A percentile compares a stretch with the other conserved stretches of the same genome.
phyloP scores from a whole-genome alignment of 176 grass and related monocot species.

The Calamus simplicifolius region DNA sequence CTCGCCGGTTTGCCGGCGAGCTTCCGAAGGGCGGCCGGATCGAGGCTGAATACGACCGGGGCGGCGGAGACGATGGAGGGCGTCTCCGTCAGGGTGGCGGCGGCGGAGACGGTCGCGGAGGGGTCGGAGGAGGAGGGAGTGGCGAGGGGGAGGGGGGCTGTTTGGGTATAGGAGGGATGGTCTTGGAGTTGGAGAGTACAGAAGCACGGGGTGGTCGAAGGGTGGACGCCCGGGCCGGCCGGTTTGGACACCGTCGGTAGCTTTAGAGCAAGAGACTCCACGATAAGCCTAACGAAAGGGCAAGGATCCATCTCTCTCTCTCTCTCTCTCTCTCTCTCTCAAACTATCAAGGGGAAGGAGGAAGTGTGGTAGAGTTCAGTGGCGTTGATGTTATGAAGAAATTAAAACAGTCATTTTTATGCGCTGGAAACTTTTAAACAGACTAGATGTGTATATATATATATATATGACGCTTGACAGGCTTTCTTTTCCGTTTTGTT shows the following conservation, averaged over 20 bases:
- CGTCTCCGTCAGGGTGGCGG: constrained; percentile 6
- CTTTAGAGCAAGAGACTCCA: constrained; percentile 77
- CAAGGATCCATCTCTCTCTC: constrained; percentile 68
- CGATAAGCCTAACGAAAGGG: constrained; percentile 69
- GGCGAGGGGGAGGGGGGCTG: constrained; percentile 52
- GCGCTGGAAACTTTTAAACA: too few species aligned
- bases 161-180: constrained; percentile 32
- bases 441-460: too few species aligned
- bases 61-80: background rate
- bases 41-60: constrained; percentile 64
- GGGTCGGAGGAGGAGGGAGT: background rate
- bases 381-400: too few species aligned
- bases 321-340: background rate
- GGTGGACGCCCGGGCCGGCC: constrained; percentile 52
- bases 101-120: background rate
- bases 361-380: too few species aligned
- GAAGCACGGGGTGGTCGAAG: constrained; percentile 70
- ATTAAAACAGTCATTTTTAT: too few species aligned
- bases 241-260: constrained; percentile 50
- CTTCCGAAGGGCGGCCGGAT: constrained; percentile 49
- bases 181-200: constrained; percentile 61
- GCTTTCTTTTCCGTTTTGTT: too few species aligned
- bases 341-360: too few species aligned
- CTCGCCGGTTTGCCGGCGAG: constrained; percentile 35
- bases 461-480: too few species aligned